A percentile compares a stretch with the other conserved stretches of the same genome.
phyloP scores from a whole-genome alignment of 169 alveolate species.

The Theileria sp. region DNA sequence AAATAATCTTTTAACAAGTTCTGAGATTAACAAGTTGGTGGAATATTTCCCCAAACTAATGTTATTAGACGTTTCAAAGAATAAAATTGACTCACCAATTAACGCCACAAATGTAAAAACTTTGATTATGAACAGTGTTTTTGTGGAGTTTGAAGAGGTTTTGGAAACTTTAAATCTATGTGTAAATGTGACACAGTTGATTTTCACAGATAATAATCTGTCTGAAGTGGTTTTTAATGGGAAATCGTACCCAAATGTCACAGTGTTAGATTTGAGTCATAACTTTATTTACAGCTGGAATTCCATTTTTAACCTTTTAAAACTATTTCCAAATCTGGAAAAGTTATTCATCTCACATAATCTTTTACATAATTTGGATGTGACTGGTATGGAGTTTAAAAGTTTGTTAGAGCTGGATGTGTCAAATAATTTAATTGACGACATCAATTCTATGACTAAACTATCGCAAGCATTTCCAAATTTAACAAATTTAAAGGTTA shows the following conservation, averaged over 20 bases:
- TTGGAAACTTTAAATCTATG: neutral
- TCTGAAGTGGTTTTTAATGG: constrained; percentile 10
- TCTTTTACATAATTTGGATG: neutral
- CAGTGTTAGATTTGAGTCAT: constrained; percentile 35
- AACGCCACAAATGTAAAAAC: neutral
- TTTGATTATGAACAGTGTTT: neutral
- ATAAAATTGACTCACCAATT: constrained; percentile 6
- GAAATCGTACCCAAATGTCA: constrained; percentile 11
- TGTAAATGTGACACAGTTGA: neutral
- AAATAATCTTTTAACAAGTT: constrained; percentile 20
- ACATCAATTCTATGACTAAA: neutral
- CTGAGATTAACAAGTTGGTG: constrained; percentile 5
- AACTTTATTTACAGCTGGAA: constrained; percentile 53
- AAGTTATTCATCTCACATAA: neutral
- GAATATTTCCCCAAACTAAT: constrained; percentile 10
- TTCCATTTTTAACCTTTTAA: constrained; percentile 12
- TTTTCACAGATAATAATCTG: constrained; percentile 4
- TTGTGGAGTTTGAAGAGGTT: neutral
- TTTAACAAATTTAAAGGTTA: neutral
- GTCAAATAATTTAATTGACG: neutral
- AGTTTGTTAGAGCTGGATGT: neutral
- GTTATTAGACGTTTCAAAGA: constrained; percentile 34
- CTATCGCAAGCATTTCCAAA: constrained; percentile 1
- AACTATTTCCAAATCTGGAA: constrained; percentile 21
- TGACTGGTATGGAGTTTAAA: neutral